Base-by-base conservation (phyloP, 2,329 filamentous ascomycete species). In the Plenodomus biglobosus region DNA sequence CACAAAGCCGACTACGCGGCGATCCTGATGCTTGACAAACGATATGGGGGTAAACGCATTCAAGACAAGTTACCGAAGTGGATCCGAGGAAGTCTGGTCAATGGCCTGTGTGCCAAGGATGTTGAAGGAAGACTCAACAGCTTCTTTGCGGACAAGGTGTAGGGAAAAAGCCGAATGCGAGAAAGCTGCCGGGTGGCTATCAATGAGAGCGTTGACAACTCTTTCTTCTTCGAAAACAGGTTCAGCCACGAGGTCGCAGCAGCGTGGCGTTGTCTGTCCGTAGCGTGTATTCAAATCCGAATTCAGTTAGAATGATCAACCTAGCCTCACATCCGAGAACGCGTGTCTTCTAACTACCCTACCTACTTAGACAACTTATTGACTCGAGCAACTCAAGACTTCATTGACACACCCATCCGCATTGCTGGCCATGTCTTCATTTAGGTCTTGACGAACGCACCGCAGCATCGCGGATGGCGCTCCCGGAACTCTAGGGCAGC, bases 1-100 rank as follows among this genome's bases (percentile, higher is more conserved):
- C 94, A 99, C 68, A 82, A 81, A 46, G 84, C 82, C 19, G 94
- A 99, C 73, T 97, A 95, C 73, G 94, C 94, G 3, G 85, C 88
- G 15, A 96, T 99, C 55, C 74, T 96, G 47, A 80, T 99, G 66
- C 76, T 94, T 27, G 94, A 99, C 72, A 78, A 81, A 55, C 79
- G 94, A 42, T 99, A 94, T 72, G 82, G 79, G n/a, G 83, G 80
- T 21, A 78, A 84, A 40, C 80, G 87, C 44, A 90, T 97, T 52
- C 81, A 83, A 60, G 75, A 73, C 19, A 97, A 96, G 74, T 73
- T 99, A 58, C 94, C 94, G 0, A 85, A 82, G 1, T 99, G 94
- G 94, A 97, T 99, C 63, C 81, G 81, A 58, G 82, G 80, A 10
- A 90, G 88, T 30, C 73, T 95, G 69, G 55, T 53, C 40, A 54